A percentile compares a stretch with the other conserved stretches of the same genome.
Conservation (phyloP, 768 basidiomycete species). For the Phaeotremella skinneri region DNA sequence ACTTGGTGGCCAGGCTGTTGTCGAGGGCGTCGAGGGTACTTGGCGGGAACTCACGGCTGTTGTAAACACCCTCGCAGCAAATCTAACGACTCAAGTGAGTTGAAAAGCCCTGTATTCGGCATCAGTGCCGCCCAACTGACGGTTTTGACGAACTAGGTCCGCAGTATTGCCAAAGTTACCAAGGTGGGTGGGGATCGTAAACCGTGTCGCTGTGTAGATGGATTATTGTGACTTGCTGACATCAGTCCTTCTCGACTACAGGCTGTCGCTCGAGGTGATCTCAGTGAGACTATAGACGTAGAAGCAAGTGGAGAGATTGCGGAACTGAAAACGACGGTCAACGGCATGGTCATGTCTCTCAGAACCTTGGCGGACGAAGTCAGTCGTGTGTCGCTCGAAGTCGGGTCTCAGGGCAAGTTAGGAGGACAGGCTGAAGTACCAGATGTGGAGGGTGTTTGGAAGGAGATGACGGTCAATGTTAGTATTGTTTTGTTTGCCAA, state of each 20-base stretch:
- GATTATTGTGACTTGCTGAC: not conserved
- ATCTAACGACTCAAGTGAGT: conserved; percentile 55
- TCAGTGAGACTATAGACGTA: conserved; percentile 79
- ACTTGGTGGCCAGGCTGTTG: conserved; percentile 83
- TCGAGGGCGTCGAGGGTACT: conserved; percentile 87
- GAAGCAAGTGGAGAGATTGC: conserved; percentile 95
- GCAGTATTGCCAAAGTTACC: conserved; percentile 91
- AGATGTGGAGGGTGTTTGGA: conserved; percentile 94
- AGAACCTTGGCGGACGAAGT: conserved; percentile 89
- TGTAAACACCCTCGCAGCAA: conserved; percentile 64
- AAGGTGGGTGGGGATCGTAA: conserved; percentile 55
- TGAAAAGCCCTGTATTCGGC: conserved; percentile 40
- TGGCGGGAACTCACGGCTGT: conserved; percentile 87
- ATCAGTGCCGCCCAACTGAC: conserved; percentile 56
- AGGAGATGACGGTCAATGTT: conserved; percentile 55
- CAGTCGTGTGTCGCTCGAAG: conserved; percentile 65
- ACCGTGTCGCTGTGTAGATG: not conserved
- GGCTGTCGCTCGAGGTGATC: conserved; percentile 84
- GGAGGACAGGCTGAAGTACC: conserved; percentile 89
- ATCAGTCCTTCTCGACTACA: conserved; percentile 1
- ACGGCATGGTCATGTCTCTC: conserved; percentile 85
- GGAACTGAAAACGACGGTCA: conserved; percentile 82
- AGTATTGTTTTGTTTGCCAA: too few relatives aligned
- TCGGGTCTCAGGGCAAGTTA: conserved; percentile 64
- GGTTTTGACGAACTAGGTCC: conserved; percentile 66